Conservation (phyloP, 352 stramenopile genomes). For the Phytopythium delawarense region DNA sequence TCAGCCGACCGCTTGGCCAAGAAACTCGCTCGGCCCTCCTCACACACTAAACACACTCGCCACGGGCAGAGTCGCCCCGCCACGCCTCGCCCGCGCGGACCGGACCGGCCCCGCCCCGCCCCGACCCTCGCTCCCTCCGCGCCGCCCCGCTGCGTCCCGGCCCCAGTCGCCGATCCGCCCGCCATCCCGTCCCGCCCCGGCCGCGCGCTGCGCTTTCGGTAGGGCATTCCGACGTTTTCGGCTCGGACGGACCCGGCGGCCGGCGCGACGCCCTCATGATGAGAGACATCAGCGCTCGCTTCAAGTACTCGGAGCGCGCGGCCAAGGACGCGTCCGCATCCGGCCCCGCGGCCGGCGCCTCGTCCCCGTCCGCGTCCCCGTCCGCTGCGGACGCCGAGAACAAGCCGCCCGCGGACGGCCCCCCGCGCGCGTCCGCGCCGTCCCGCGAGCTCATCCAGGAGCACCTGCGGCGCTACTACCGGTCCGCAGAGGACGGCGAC, state of each 20-base stretch:
- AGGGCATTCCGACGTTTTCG: neutral
- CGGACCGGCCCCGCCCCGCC: too few species aligned
- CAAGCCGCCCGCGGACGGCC: slow-evolving; percentile 18
- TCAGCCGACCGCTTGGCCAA: too few species aligned
- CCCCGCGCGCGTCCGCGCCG: slow-evolving; percentile 18
- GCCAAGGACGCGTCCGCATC: slow-evolving; percentile 7
- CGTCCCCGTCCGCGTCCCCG: neutral
- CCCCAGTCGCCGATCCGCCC: too few species aligned
- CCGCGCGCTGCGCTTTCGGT: too few species aligned
- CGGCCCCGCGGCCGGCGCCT: neutral
- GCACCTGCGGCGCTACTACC: slow-evolving; percentile 51
- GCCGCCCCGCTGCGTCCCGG: too few species aligned
- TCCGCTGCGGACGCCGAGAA: slow-evolving; percentile 12
- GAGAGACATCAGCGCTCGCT: slow-evolving; percentile 60
- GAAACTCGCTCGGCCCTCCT: neutral
- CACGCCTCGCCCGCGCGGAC: neutral
- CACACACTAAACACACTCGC: slow-evolving; percentile 1
- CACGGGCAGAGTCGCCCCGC: neutral
- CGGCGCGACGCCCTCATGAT: slow-evolving; percentile 29
- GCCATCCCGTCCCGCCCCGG: neutral
- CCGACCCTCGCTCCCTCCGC: too few species aligned
- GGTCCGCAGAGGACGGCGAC: slow-evolving; percentile 9
- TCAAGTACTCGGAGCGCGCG: slow-evolving; percentile 66
- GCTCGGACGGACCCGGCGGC: neutral
- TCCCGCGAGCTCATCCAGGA: slow-evolving; percentile 63